Conservation (phyloP, 176 grass and related monocot species). For the Typha latifolia region DNA sequence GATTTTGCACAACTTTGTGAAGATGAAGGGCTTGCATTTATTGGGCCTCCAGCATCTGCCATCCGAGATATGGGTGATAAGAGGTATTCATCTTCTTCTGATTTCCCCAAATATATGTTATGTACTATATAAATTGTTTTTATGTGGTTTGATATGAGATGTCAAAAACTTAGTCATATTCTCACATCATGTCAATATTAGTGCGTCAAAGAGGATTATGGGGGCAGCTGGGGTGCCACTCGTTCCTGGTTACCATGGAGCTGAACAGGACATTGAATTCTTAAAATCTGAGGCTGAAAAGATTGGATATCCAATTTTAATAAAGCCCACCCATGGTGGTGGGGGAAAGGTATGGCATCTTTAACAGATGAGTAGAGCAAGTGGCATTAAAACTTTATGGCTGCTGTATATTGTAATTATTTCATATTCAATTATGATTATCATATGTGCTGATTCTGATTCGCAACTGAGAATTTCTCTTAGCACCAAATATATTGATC, state of each 20-base stretch:
- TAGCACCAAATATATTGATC: too few species aligned
- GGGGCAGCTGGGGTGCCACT: slow-evolving; percentile 75
- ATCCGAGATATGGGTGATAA: slow-evolving; percentile 94
- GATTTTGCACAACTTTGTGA: slow-evolving; percentile 82
- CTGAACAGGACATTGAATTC: slow-evolving; percentile 70
- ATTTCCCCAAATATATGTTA: neutral
- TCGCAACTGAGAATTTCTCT: too few species aligned
- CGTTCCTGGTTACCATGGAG: slow-evolving; percentile 83
- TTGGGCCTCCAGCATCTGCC: slow-evolving; percentile 77
- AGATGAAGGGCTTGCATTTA: slow-evolving; percentile 69
- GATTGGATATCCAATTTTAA: slow-evolving; percentile 90
- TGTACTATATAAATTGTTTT: neutral
- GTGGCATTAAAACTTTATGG: neutral
- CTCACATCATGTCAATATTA: slow-evolving; percentile 23
- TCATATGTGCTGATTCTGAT: neutral
- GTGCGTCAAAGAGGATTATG: slow-evolving; percentile 97
- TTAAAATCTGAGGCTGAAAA: slow-evolving; percentile 77
- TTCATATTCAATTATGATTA: neutral
- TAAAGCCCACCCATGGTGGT: slow-evolving; percentile 95
- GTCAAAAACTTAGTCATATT: slow-evolving; percentile 6
- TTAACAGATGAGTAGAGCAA: neutral
- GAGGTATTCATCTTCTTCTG: slow-evolving; percentile 37
- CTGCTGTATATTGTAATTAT: too few species aligned
- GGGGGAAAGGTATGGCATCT: slow-evolving; percentile 64
- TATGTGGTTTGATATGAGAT: neutral